Evolutionary conservation across 192 early-diverging fungal species (phyloP).

Genomic region (Podila epicladia): DNA sequence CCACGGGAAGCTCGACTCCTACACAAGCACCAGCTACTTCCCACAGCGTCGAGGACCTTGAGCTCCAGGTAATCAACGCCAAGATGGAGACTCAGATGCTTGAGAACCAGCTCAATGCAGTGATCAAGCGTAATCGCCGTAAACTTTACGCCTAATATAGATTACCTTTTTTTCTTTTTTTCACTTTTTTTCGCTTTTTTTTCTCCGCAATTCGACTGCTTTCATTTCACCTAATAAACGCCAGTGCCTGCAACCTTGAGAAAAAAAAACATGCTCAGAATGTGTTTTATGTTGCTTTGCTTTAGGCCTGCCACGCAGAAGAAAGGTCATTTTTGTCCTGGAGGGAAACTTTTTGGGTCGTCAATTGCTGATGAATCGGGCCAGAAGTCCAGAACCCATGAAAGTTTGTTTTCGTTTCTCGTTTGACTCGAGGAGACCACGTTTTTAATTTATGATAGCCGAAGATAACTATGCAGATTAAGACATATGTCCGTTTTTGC

Average conservation of each 20-base stretch:
- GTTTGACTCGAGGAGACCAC: background rate
- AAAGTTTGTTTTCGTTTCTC: too few species aligned
- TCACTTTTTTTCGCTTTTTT: too few species aligned
- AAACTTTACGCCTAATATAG: conserved; percentile 36
- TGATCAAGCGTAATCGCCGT: conserved; percentile 49
- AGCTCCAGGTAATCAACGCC: conserved; percentile 49
- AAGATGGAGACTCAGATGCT: conserved; percentile 52
- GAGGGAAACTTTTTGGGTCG: too few species aligned
- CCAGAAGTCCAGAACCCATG: too few species aligned
- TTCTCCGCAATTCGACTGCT: too few species aligned
- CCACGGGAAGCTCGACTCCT: background rate
- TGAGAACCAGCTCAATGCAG: conserved; percentile 46
- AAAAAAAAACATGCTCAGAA: too few species aligned
- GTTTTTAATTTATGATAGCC: background rate
- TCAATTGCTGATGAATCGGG: too few species aligned
- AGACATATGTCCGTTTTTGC: conserved; percentile 1
- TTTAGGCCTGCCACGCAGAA: too few species aligned
- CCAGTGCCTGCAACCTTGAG: too few species aligned
- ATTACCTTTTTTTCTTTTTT: background rate
- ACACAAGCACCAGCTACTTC: conserved; percentile 2
- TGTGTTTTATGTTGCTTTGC: too few species aligned
- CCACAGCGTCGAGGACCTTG: conserved; percentile 40
- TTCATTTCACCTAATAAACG: too few species aligned
- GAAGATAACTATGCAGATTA: background rate
- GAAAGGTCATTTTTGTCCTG: too few species aligned